These are phyloP conservation scores for Saccharomyces hybrid DNA, from an alignment of 1,139 yeast genomes.

Conservation along the genomic window DNA sequence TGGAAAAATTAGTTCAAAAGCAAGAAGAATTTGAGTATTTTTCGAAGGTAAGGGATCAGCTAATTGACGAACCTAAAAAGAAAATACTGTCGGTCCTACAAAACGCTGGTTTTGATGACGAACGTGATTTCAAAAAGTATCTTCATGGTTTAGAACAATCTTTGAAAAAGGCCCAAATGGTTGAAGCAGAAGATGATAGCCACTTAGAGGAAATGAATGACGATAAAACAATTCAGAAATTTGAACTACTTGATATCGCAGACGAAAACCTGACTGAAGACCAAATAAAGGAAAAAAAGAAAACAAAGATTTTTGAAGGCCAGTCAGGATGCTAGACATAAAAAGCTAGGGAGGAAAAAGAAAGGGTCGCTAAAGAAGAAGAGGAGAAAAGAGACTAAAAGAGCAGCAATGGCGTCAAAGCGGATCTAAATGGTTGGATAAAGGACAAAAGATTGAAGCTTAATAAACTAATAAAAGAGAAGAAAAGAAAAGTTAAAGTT, in stretches of 20 bases:
- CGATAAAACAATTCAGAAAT: slow-evolving; percentile 45
- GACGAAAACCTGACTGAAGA: slow-evolving; percentile 77
- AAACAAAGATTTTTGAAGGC: slow-evolving; percentile 77
- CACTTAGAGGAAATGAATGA: slow-evolving; percentile 42
- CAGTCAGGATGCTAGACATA: slow-evolving; percentile 80
- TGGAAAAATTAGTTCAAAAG: slow-evolving; percentile 71
- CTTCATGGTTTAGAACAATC: slow-evolving; percentile 59
- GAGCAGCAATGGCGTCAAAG: slow-evolving; percentile 73
- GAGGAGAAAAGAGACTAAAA: slow-evolving; percentile 45
- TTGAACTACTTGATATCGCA: slow-evolving; percentile 76
- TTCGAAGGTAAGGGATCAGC: slow-evolving; percentile 46
- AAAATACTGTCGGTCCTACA: slow-evolving; percentile 41
- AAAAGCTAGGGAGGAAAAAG: slow-evolving; percentile 74
- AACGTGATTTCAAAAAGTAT: slow-evolving; percentile 63
- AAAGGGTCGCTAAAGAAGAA: slow-evolving; percentile 43
- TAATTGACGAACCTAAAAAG: slow-evolving; percentile 44
- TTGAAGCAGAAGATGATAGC: slow-evolving; percentile 49
- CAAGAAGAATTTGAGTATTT: slow-evolving; percentile 76
- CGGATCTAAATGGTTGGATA: slow-evolving; percentile 76
- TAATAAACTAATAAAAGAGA: slow-evolving; percentile 45
- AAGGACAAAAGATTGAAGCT: slow-evolving; percentile 58
- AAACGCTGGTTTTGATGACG: slow-evolving; percentile 72
- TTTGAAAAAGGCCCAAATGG: slow-evolving; percentile 58
- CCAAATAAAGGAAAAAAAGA: slow-evolving; percentile 79
- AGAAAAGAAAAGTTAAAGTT: slow-evolving; percentile 64